Conservation (phyloP, 345 rosid genomes). For the Aurinia saxatilis region DNA sequence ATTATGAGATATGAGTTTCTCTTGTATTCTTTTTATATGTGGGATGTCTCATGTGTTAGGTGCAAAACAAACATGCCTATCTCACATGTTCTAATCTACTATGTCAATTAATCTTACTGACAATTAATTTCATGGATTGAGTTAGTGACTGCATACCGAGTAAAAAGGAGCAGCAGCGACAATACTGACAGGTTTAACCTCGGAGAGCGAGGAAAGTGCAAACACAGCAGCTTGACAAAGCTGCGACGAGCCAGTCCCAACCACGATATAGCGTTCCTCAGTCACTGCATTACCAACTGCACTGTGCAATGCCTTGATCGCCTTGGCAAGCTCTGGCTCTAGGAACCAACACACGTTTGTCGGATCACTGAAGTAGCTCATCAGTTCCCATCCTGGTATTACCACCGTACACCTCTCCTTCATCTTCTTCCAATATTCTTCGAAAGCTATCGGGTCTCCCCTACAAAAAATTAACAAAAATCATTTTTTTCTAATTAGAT, state of each 20-base stretch:
- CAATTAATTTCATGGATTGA: too few relatives aligned
- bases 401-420: constrained; percentile 49
- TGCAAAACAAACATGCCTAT: not conserved
- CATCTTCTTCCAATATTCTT: constrained; percentile 53
- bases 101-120: too few relatives aligned
- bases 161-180: constrained; percentile 81
- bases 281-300: constrained; percentile 52
- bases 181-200: constrained; percentile 45
- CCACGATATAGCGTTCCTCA: constrained; percentile 47
- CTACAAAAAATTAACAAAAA: constrained; percentile 27
- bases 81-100: too few relatives aligned
- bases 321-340: constrained; percentile 48
- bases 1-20: not conserved
- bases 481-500: too few relatives aligned
- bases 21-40: too few relatives aligned
- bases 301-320: constrained; percentile 57
- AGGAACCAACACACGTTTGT: constrained; percentile 66
- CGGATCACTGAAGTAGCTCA: constrained; percentile 72
- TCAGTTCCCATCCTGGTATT: constrained; percentile 50
- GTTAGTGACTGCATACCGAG: constrained; percentile 42
- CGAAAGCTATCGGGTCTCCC: constrained; percentile 68
- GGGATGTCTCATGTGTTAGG: too few relatives aligned
- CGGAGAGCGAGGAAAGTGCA: constrained; percentile 49
- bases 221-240: constrained; percentile 60
- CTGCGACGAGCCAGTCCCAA: constrained; percentile 83